A percentile compares a stretch with the other conserved stretches of the same genome.
Evolutionary conservation across 164 flowering plant species (phyloP).

Genomic region (Paratinospora sagittata): DNA sequence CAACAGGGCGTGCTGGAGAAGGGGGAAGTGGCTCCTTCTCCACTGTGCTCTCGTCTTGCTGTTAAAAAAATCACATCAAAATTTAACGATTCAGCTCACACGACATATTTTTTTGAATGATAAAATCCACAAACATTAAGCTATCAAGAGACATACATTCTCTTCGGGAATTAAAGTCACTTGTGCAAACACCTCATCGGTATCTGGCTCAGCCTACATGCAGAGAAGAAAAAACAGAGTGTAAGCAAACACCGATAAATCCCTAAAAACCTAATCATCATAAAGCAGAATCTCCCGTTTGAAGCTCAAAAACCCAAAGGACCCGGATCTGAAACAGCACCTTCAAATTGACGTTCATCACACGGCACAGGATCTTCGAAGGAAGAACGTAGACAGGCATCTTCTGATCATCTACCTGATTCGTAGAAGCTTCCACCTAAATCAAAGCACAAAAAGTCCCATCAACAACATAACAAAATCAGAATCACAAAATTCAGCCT

Average conservation of each 20-base stretch:
- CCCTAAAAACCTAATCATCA: neutral
- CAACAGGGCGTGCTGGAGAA: conserved; percentile 53
- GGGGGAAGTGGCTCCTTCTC: conserved; percentile 52
- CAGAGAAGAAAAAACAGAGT: neutral
- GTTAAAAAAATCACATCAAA: conserved; percentile 4
- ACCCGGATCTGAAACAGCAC: conserved; percentile 22
- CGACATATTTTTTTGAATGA: neutral
- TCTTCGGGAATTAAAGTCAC: conserved; percentile 63
- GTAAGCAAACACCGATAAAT: neutral
- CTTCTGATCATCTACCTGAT: conserved; percentile 69
- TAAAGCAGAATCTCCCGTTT: neutral
- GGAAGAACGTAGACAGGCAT: conserved; percentile 72
- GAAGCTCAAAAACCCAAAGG: neutral
- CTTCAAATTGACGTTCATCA: conserved; percentile 65
- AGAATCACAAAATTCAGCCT: neutral
- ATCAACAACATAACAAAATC: conserved; percentile 6
- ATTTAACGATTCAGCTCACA: neutral
- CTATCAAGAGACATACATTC: conserved; percentile 43
- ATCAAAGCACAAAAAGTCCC: conserved; percentile 5
- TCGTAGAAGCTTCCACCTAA: conserved; percentile 88
- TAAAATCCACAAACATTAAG: conserved; percentile 8
- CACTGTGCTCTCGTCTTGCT: conserved; percentile 63
- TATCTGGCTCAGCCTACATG: conserved; percentile 69
- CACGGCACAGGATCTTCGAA: conserved; percentile 72
- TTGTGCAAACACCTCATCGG: conserved; percentile 89